Evolutionary conservation across 2,329 filamentous ascomycete species (phyloP).

Genomic region (Alternaria sp.): DNA sequence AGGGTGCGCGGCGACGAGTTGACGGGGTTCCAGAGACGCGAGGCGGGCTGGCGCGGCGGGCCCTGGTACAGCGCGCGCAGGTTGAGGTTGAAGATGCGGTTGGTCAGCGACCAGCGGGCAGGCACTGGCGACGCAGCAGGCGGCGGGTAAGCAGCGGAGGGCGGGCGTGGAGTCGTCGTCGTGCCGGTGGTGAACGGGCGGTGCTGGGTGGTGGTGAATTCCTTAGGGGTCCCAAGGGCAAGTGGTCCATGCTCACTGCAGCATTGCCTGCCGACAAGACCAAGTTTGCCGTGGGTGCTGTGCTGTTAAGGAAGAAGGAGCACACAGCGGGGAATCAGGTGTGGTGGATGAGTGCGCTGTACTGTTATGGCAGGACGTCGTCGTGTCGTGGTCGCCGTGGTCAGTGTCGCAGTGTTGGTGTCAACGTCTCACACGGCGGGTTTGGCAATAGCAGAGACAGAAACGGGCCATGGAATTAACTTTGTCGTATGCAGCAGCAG

Average conservation of each 20-base stretch:
- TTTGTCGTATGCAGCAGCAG: background rate
- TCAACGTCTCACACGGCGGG: conserved; percentile 7
- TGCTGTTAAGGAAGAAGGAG: background rate
- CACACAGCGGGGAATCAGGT: background rate
- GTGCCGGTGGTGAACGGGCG: conserved; percentile 18
- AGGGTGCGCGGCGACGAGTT: conserved; percentile 63
- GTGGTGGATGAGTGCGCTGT: background rate
- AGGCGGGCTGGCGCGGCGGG: conserved; percentile 50
- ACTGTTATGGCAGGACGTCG: background rate
- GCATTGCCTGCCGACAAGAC: conserved; percentile 1
- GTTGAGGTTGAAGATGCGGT: conserved; percentile 50
- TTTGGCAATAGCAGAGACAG: background rate
- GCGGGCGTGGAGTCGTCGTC: conserved; percentile 36
- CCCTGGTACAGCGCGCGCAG: conserved; percentile 33
- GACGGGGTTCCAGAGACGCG: conserved; percentile 66
- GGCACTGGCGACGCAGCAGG: conserved; percentile 34
- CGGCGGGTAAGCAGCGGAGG: conserved; percentile 35
- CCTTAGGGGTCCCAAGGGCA: conserved; percentile 10
- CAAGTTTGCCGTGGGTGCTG: background rate
- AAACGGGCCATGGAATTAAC: conserved; percentile 1
- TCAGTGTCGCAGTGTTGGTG: background rate
- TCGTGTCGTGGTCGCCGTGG: background rate
- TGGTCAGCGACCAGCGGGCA: conserved; percentile 51
- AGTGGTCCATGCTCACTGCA: conserved; percentile 23
- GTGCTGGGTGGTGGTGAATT: conserved; percentile 15